Evolutionary conservation across 805 yeast species (phyloP), one percentile per base, ranked within the genome.

Genomic region (Hanseniaspora pseudoguilliermondii): DNA sequence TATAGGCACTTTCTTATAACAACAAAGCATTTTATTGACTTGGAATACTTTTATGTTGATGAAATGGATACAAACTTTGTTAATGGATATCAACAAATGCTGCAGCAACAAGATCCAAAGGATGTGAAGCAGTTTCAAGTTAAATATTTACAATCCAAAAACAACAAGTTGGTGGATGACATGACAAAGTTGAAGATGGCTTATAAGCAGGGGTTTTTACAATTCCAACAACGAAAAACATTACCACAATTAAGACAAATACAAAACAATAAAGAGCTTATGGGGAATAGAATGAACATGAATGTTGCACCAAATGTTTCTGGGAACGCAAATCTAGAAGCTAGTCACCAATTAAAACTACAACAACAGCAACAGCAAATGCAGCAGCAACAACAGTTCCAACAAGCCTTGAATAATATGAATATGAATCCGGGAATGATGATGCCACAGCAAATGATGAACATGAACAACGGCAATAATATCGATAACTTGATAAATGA

Each of bases 331-430:
- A 49, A 49, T 16, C 13, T 53, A 18, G 56, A 53, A 29, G 56
- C 56, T 11, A 46, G 44, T 27, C 59, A 57, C 55, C 60, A 58
- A 27, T 57, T 55, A 11, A 54, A 53, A 15, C 60, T 58, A 41
- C 64, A 59, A 46, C 59, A 57, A 3, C 61, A 54, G 20, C 64
- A 59, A 29, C 59, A 57, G 40, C 57, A 53, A 34, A 34, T 53
- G 43, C 57, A 53, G 35, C 57, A 57, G 16, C 58, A 57, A 36
- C 57, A 57, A 41, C 61, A 58, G 32, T 58, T 52, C 23, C 60
- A 57, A 47, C 59, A 58, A 32, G 48, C 54, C 4, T 15, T 54
- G 35, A 50, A 38, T 32, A 39, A 54, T 39, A 39, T 35, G 20
- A 48, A 43, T 23, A 44, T 43, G 18, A 50, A 53, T 47, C 47